These are phyloP conservation scores for Huntiella savannae DNA, from an alignment of 2,329 filamentous ascomycete genomes.

Conservation along the genomic window DNA sequence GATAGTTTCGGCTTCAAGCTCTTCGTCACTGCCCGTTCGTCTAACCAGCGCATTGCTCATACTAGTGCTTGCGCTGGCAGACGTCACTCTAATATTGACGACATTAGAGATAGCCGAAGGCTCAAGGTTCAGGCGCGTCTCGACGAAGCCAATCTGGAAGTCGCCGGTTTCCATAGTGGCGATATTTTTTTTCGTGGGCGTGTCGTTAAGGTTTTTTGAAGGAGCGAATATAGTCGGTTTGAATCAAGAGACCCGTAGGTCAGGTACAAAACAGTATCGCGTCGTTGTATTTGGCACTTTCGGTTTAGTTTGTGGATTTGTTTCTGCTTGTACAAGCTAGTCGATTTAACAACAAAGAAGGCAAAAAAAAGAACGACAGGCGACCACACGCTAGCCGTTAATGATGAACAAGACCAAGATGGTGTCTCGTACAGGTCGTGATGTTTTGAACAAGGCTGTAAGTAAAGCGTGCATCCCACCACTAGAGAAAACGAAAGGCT, in stretches of 20 bases:
- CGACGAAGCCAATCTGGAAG: slow-evolving; percentile 58
- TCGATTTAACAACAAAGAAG: no score
- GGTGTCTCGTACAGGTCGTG: background rate
- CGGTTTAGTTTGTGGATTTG: background rate
- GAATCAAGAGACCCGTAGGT: no score
- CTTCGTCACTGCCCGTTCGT: slow-evolving; percentile 13
- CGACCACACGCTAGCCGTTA: no score
- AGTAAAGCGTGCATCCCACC: no score
- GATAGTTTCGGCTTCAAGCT: slow-evolving; percentile 48
- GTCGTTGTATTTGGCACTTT: background rate
- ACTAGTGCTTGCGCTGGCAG: slow-evolving; percentile 23
- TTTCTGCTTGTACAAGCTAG: background rate
- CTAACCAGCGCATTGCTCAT: slow-evolving; percentile 5
- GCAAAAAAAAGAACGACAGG: no score
- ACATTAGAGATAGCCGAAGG: slow-evolving; percentile 48
- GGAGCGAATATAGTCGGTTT: no score
- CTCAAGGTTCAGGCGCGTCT: slow-evolving; percentile 70
- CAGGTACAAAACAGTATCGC: no score
- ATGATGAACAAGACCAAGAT: background rate
- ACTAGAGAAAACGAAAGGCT: slow-evolving; percentile 6
- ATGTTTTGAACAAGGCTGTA: slow-evolving; percentile 10
- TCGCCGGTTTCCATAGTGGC: slow-evolving; percentile 51
- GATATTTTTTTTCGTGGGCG: background rate
- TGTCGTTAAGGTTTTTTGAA: background rate
- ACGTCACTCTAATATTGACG: slow-evolving; percentile 50